phyloP scores from a whole-genome alignment of 345 rosid genomes.

The Firmiana major region DNA sequence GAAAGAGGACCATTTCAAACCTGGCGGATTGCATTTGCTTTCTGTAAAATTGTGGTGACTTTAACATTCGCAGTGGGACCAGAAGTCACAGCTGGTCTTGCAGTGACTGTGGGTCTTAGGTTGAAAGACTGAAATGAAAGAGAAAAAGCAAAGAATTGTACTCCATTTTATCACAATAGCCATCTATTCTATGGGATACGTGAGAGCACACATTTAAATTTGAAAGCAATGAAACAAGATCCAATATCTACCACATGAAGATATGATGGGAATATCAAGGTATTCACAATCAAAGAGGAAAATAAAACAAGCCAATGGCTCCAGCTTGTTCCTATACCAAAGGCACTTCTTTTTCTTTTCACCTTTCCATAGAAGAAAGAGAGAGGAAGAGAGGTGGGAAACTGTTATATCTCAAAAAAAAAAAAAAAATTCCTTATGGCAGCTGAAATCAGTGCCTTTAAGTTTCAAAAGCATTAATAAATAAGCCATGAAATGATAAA shows the following conservation, averaged over 20 bases:
- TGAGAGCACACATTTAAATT: neutral
- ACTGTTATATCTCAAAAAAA: neutral
- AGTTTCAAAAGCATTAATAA: neutral
- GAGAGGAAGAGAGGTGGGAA: neutral
- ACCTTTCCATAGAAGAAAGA: neutral
- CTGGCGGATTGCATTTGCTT: slow-evolving; percentile 91
- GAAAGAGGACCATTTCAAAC: slow-evolving; percentile 22
- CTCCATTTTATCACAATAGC: neutral
- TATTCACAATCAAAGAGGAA: neutral
- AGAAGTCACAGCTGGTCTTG: slow-evolving; percentile 34
- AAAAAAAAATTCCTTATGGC: neutral
- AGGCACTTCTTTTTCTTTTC: neutral
- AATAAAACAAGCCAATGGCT: neutral
- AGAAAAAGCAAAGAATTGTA: neutral
- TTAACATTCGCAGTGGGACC: slow-evolving; percentile 45
- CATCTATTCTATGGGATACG: neutral
- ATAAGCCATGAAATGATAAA: neutral
- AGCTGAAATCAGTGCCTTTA: neutral
- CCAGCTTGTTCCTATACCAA: neutral
- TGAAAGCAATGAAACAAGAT: neutral
- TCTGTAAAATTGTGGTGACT: slow-evolving; percentile 71
- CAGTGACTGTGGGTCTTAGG: slow-evolving; percentile 50
- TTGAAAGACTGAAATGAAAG: slow-evolving; percentile 51
- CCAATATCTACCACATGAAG: neutral
- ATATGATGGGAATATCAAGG: neutral